Conservation (phyloP, 805 yeast species). For the Candida endomychidarum region DNA sequence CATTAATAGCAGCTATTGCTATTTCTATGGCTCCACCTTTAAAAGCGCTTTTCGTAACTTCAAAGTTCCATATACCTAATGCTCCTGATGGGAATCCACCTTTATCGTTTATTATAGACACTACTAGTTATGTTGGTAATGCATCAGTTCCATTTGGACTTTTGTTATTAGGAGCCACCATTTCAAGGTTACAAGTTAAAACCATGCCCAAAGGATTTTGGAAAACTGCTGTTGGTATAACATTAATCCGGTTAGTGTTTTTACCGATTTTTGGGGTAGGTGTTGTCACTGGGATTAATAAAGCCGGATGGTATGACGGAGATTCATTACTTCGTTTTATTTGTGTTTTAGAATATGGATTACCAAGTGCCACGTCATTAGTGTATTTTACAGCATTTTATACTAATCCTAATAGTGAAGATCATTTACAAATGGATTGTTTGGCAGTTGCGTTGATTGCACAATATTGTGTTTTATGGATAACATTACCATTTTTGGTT, state of each 20-base stretch:
- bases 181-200: slow-evolving; percentile 67
- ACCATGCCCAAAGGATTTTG: slow-evolving; percentile 68
- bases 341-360: slow-evolving; percentile 68
- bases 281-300: slow-evolving; percentile 54
- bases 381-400: slow-evolving; percentile 87
- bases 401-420: slow-evolving; percentile 59
- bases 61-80: slow-evolving; percentile 45
- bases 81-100: slow-evolving; percentile 91
- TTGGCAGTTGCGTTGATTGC: slow-evolving; percentile 71
- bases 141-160: slow-evolving; percentile 91
- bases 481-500: slow-evolving; percentile 73
- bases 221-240: slow-evolving; percentile 61
- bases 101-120: slow-evolving; percentile 80
- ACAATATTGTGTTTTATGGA: slow-evolving; percentile 67
- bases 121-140: slow-evolving; percentile 73
- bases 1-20: slow-evolving; percentile 63
- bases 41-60: slow-evolving; percentile 50
- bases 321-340: slow-evolving; percentile 69
- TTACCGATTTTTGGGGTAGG: slow-evolving; percentile 78
- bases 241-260: slow-evolving; percentile 57
- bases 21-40: slow-evolving; percentile 88
- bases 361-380: slow-evolving; percentile 87
- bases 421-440: slow-evolving; percentile 76
- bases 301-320: slow-evolving; percentile 62
- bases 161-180: slow-evolving; percentile 80